Evolutionary conservation across 768 basidiomycete genomes (phyloP).

Genomic region (Candolleomyces aberdarensis): DNA sequence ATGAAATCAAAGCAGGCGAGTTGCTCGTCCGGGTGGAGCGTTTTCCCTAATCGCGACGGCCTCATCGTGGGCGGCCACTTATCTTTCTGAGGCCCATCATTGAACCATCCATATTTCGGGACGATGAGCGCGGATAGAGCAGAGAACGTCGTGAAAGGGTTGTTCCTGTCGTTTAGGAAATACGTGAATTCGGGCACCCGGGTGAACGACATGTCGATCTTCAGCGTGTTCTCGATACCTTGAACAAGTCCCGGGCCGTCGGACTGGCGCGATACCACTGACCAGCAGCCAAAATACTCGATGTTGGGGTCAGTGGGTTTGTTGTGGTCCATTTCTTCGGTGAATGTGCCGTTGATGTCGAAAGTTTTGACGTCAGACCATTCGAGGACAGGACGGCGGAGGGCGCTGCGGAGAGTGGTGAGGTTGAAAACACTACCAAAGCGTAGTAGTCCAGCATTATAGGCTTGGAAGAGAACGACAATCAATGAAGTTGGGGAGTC

Average conservation of each 20-base stretch:
- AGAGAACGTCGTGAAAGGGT: background rate
- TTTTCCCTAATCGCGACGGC: background rate
- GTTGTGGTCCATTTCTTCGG: background rate
- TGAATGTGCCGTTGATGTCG: background rate
- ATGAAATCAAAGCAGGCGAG: background rate
- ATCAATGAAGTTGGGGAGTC: background rate
- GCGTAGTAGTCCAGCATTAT: background rate
- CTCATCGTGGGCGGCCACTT: background rate
- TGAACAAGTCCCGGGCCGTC: background rate
- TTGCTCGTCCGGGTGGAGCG: background rate
- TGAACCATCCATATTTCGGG: background rate
- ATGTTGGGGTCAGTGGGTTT: background rate
- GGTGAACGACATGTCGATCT: background rate
- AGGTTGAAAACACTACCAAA: background rate
- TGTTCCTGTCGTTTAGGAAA: background rate
- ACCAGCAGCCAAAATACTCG: background rate
- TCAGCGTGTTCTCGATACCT: background rate
- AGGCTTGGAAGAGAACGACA: background rate
- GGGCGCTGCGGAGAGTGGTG: background rate
- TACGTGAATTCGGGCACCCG: background rate
- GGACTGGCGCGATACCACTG: background rate
- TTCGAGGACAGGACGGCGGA: background rate
- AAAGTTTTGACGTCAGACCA: background rate
- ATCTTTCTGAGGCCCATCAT: too few relatives aligned
- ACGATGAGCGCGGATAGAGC: background rate